These are phyloP conservation scores for Aotearoamyces nothofagi DNA, from an alignment of 2,329 filamentous ascomycete genomes.

Conservation along the genomic window DNA sequence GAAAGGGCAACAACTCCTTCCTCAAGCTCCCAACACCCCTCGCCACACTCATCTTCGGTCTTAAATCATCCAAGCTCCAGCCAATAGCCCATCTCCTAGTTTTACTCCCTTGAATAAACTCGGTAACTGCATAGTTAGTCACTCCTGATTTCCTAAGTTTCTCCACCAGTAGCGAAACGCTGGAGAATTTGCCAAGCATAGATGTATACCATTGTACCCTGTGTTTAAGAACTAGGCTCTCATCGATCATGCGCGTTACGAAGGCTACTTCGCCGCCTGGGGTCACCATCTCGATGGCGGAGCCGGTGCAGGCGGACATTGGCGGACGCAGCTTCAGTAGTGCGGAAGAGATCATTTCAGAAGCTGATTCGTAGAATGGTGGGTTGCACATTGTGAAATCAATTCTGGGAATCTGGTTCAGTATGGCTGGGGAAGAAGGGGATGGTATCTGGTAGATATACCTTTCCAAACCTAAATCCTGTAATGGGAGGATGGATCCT, in stretches of 20 bases:
- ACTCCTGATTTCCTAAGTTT: slow-evolving; percentile 41
- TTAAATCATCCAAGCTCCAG: slow-evolving; percentile 63
- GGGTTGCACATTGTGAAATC: slow-evolving; percentile 92
- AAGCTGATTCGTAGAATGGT: slow-evolving; percentile 71
- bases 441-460: slow-evolving; percentile 6
- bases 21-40: slow-evolving; percentile 21
- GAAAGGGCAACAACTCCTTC: slow-evolving; percentile 34
- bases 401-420: slow-evolving; percentile 25
- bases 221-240: slow-evolving; percentile 44
- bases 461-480: slow-evolving; percentile 30
- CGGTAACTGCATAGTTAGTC: slow-evolving; percentile 68
- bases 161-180: slow-evolving; percentile 46
- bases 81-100: slow-evolving; percentile 79
- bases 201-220: slow-evolving; percentile 76
- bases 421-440: background rate
- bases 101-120: slow-evolving; percentile 61
- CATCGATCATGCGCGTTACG: slow-evolving; percentile 51
- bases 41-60: slow-evolving; percentile 38
- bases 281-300: slow-evolving; percentile 74
- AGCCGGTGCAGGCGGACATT: slow-evolving; percentile 61
- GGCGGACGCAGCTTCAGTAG: slow-evolving; percentile 51
- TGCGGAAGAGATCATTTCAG: slow-evolving; percentile 53
- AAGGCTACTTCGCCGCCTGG: slow-evolving; percentile 66
- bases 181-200: slow-evolving; percentile 74
- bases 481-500: slow-evolving; percentile 42